Conservation (phyloP, 352 stramenopile species). For the Phytopythium vexans region DNA sequence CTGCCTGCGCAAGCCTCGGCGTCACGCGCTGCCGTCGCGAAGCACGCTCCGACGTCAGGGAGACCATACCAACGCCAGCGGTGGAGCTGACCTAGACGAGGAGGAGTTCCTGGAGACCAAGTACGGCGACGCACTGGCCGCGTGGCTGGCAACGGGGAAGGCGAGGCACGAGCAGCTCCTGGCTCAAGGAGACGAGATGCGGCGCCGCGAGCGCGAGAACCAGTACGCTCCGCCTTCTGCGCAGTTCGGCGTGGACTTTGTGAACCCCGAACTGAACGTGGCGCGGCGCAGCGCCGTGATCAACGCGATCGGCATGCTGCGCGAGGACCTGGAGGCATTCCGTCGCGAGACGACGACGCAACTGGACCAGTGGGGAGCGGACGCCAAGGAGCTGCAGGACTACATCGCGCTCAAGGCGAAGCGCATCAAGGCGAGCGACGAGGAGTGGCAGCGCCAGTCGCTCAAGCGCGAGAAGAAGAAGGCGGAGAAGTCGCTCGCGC, state of each 20-base stretch:
- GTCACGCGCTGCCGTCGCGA: conserved; percentile 29
- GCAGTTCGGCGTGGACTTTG: conserved; percentile 67
- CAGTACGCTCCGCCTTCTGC: conserved; percentile 29
- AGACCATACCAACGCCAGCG: conserved; percentile 15
- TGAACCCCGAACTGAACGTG: conserved; percentile 57
- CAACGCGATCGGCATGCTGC: conserved; percentile 34
- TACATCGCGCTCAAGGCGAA: conserved; percentile 78
- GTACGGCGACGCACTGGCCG: conserved; percentile 40
- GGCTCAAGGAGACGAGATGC: conserved; percentile 19
- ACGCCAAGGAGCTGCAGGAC: conserved; percentile 65
- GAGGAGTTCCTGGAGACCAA: conserved; percentile 71
- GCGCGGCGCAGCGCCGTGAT: conserved; percentile 59
- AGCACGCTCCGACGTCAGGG: conserved; percentile 14
- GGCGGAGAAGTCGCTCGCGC: conserved; percentile 52
- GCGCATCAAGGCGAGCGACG: conserved; percentile 67
- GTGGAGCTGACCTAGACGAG: conserved; percentile 25
- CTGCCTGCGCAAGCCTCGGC: conserved; percentile 61
- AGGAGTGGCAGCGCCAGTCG: conserved; percentile 83
- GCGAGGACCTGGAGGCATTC: conserved; percentile 58
- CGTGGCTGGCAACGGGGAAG: conserved; percentile 39
- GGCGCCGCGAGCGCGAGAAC: conserved; percentile 29
- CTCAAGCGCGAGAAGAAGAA: conserved; percentile 83
- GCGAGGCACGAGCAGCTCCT: conserved; percentile 40
- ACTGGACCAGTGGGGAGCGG: conserved; percentile 47
- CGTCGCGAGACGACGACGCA: conserved; percentile 61